phyloP scores from a whole-genome alignment of 169 alveolate genomes.

The Cryptosporidium viatorum region DNA sequence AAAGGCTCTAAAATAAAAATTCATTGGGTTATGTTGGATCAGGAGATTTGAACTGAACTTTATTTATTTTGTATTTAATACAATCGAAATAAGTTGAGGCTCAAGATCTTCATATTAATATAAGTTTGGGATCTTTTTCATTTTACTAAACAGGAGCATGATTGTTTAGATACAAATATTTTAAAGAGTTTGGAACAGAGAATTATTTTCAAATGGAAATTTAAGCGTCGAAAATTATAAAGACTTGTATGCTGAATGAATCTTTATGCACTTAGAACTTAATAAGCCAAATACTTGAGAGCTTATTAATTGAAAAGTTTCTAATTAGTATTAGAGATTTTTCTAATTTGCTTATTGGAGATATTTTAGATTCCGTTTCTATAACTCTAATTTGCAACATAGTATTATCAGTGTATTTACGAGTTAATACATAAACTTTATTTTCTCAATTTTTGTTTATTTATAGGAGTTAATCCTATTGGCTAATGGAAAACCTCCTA shows the following conservation, averaged over 20 bases:
- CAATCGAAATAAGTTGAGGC: constrained; percentile 6
- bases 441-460: background rate
- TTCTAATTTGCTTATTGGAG: background rate
- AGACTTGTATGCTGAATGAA: constrained; percentile 10
- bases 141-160: constrained; percentile 14
- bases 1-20: background rate
- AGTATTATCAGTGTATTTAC: background rate
- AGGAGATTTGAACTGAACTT: constrained; percentile 9
- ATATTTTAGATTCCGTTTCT: background rate
- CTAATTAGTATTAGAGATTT: constrained; percentile 1
- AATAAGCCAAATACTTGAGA: background rate
- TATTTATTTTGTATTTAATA: background rate
- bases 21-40: constrained; percentile 11
- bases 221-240: background rate
- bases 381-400: background rate
- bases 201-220: constrained; percentile 22
- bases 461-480: constrained; percentile 21
- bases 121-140: background rate
- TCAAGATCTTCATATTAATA: background rate
- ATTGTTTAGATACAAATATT: constrained; percentile 17
- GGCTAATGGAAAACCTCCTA: constrained; percentile 63
- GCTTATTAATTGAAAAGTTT: constrained; percentile 12
- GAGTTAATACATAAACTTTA: constrained; percentile 9
- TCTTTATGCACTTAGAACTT: constrained; percentile 15
- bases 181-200: constrained; percentile 18